Evolutionary conservation across 2,329 filamentous ascomycete species (phyloP).

Genomic region (Thermothelomyces thermophilus): DNA sequence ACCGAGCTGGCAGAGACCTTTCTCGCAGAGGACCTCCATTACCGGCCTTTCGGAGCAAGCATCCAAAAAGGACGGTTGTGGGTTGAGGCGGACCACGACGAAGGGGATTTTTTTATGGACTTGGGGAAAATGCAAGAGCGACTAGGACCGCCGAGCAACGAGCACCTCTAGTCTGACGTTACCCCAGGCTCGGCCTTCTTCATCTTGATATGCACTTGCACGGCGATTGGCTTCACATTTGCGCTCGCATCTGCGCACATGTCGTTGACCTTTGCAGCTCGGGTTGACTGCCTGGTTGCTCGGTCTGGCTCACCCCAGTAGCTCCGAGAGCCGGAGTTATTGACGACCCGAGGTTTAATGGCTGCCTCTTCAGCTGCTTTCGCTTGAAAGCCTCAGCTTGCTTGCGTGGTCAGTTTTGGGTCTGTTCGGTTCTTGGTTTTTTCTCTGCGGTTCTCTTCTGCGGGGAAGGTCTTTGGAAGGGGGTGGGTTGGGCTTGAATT

Average conservation of each 20-base stretch:
- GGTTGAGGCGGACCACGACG: not conserved
- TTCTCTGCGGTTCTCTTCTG: not conserved
- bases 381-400: not conserved
- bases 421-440: not conserved
- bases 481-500: too few species aligned
- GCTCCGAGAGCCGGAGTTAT: not conserved
- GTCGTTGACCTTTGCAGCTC: too few species aligned
- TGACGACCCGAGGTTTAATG: not conserved
- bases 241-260: too few species aligned
- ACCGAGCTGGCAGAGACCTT: not conserved
- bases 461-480: not conserved
- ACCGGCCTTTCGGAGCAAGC: not conserved
- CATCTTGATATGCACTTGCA: too few species aligned
- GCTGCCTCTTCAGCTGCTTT: not conserved
- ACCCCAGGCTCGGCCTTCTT: too few species aligned
- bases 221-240: too few species aligned
- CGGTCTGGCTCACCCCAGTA: too few species aligned
- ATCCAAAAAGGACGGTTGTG: not conserved
- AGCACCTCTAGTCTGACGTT: too few species aligned
- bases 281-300: too few species aligned
- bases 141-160: too few species aligned
- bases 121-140: too few species aligned
- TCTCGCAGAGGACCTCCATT: not conserved
- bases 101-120: too few species aligned
- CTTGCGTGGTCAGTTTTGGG: not conserved